Evolutionary conservation across 2,329 filamentous ascomycete genomes (phyloP).

Genomic region (Alternaria postmessia): DNA sequence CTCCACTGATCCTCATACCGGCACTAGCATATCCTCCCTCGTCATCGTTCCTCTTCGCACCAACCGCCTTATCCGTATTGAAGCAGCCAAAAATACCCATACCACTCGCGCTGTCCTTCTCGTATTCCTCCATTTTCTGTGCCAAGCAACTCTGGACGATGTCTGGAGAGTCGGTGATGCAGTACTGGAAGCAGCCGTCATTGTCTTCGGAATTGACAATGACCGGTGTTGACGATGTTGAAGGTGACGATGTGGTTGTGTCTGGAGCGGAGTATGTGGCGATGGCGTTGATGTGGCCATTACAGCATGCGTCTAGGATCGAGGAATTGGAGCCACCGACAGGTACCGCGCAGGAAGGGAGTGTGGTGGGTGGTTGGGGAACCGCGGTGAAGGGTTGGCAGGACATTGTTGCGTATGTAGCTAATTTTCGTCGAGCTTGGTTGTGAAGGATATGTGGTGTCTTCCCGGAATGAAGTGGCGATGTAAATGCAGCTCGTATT

Average conservation of each 20-base stretch:
- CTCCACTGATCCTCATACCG: conserved; percentile 7
- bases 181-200: conserved; percentile 38
- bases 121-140: conserved; percentile 22
- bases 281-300: conserved; percentile 40
- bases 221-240: conserved; percentile 8
- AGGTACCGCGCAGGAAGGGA: conserved; percentile 36
- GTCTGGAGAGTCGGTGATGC: conserved; percentile 27
- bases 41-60: conserved; percentile 10
- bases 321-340: conserved; percentile 39
- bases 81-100: conserved; percentile 22
- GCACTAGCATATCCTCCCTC: conserved; percentile 17
- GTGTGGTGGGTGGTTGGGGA: conserved; percentile 33
- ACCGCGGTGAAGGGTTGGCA: conserved; percentile 24
- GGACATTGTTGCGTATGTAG: conserved; percentile 15
- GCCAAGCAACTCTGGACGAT: conserved; percentile 22
- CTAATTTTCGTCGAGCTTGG: background rate
- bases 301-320: conserved; percentile 42
- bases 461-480: background rate
- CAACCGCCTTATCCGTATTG: conserved; percentile 14
- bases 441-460: background rate
- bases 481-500: background rate
- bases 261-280: conserved; percentile 28
- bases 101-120: conserved; percentile 1
- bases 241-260: background rate
- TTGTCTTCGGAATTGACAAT: conserved; percentile 20